Evolutionary conservation across 2,329 filamentous ascomycete genomes (phyloP), one percentile per base, ranked within the genome.

Genomic region (Huntiella decipiens): DNA sequence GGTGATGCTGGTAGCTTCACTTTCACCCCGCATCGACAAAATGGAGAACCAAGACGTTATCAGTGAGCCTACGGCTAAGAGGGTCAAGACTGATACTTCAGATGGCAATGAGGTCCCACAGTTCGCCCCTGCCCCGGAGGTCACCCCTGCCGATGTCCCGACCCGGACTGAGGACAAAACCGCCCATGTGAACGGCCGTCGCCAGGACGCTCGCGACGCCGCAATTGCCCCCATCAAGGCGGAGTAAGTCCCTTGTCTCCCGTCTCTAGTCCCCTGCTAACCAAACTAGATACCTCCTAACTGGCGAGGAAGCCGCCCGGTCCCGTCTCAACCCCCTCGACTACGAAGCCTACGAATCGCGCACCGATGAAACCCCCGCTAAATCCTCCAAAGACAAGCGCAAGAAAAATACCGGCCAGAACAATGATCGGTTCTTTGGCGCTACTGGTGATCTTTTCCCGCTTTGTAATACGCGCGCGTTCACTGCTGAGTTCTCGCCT

Each of bases 371-470:
- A 57, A 48, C 51, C 13, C 53, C 54, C 37, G 50, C 44, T 57
- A 63, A 49, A 40, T 61, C 58, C 51, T 59, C 57, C 44, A 68
- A 67, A 53, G 61, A 60, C 43, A 64, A 62, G 44, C 52, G 52
- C 38, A 52, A 54, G 54, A 74, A 71, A 56, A 68, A 72, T 19
- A 66, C 63, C 53, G 65, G 66, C 38, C 86, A 94, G 61, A 95
- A 96, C 61, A 86, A 79, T 52, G 75, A 75, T 53, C 80, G 88
- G 48, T 73, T 73, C 38, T 95, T 91, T 58, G 86, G 86, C 43
- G 76, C 69, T 52, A 91, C 84, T 37, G 72, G 75, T 50, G 88
- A 96, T 57, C 73, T 73, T 28, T 69, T 87, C 46, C 74, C 74
- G 36, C 71, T 96, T 6, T 96, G 88, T 63, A 74, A 77, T 54